A percentile compares a stretch with the other conserved stretches of the same genome.
Conservation (phyloP, 768 basidiomycete species). For the Pulveroboletus sp. region DNA sequence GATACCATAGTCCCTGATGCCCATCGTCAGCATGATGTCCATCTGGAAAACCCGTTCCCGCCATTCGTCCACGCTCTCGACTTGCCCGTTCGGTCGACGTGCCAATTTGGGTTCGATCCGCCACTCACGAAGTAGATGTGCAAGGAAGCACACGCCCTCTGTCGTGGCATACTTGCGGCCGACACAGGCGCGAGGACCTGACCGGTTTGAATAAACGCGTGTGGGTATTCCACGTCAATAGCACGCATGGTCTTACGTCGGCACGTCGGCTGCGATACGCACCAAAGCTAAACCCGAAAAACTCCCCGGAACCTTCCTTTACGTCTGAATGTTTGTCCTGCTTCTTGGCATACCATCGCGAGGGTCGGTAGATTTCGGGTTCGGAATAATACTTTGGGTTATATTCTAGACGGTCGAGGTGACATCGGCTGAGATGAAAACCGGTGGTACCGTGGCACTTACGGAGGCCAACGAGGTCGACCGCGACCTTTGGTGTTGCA, state of each 20-base stretch:
- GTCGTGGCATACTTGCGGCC: slow-evolving; percentile 50
- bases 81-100: background rate
- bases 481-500: slow-evolving; percentile 8
- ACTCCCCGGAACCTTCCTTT: slow-evolving; percentile 4
- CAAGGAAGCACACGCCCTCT: slow-evolving; percentile 51
- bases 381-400: slow-evolving; percentile 32
- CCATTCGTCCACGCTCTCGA: slow-evolving; percentile 15
- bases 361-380: slow-evolving; percentile 33
- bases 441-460: background rate
- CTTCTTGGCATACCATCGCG: slow-evolving; percentile 32
- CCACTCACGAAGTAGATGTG: slow-evolving; percentile 48
- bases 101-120: slow-evolving; percentile 40
- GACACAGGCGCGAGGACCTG: slow-evolving; percentile 47
- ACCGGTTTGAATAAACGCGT: background rate
- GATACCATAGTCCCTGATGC: slow-evolving; percentile 11
- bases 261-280: background rate
- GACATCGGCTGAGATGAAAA: background rate
- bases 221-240: background rate
- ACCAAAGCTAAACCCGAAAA: slow-evolving; percentile 20
- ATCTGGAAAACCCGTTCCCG: slow-evolving; percentile 12
- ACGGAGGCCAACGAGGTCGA: slow-evolving; percentile 30
- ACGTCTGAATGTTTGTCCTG: background rate
- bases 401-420: slow-evolving; percentile 26
- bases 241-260: background rate
- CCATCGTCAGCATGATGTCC: slow-evolving; percentile 10